phyloP scores from a whole-genome alignment of 2,329 filamentous ascomycete genomes.

The Hirsutella thompsonii region DNA sequence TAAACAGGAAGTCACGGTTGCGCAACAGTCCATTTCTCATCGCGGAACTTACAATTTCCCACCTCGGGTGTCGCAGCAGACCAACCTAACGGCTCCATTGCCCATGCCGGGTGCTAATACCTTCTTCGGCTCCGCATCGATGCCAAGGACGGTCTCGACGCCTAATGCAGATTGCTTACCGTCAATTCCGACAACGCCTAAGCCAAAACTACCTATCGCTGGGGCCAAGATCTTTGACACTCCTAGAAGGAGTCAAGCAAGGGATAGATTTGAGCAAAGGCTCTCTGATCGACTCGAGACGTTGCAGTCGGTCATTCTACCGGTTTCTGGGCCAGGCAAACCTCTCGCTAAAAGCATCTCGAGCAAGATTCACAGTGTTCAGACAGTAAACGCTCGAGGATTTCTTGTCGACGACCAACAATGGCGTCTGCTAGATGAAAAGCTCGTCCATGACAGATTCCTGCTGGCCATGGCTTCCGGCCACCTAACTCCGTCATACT shows the following conservation, averaged over 20 bases:
- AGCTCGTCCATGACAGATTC: slow-evolving; percentile 17
- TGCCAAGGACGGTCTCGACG: background rate
- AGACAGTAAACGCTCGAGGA: slow-evolving; percentile 12
- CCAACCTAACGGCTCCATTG: slow-evolving; percentile 10
- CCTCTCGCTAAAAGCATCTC: slow-evolving; percentile 10
- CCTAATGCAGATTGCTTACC: background rate
- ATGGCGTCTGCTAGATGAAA: slow-evolving; percentile 18
- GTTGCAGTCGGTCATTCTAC: background rate
- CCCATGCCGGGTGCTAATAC: slow-evolving; percentile 23
- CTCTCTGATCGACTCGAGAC: slow-evolving; percentile 2
- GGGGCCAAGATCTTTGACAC: slow-evolving; percentile 10
- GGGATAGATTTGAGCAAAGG: slow-evolving; percentile 12
- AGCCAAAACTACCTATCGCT: background rate
- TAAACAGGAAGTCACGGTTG: too few species aligned
- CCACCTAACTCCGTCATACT: slow-evolving; percentile 11
- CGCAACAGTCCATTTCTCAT: too few species aligned
- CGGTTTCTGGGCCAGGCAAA: background rate
- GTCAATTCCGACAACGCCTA: background rate
- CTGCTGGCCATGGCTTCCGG: slow-evolving; percentile 16
- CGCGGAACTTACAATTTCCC: background rate
- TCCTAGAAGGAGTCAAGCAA: slow-evolving; percentile 9
- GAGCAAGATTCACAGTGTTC: slow-evolving; percentile 12
- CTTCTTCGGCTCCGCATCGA: slow-evolving; percentile 15
- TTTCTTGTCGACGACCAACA: slow-evolving; percentile 19
- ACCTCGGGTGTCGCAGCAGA: background rate